A percentile compares a stretch with the other conserved stretches of the same genome.
phyloP scores from a whole-genome alignment of 2,329 filamentous ascomycete genomes.

The Colletotrichum australisinense region DNA sequence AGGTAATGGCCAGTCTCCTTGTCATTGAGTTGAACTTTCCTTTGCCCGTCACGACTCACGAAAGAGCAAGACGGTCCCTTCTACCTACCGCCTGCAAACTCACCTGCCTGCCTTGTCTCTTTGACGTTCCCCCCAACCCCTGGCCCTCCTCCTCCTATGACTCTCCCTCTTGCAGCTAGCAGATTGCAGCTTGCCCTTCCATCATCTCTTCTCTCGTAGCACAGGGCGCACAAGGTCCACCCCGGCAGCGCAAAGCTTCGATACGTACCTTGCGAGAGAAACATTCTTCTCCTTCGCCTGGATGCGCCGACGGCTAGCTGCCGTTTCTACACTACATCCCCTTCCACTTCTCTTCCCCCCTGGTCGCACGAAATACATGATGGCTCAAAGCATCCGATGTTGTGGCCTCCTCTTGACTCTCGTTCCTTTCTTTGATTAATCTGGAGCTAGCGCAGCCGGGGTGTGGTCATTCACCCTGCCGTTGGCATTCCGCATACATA shows the following conservation, averaged over 20 bases:
- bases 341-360: not conserved
- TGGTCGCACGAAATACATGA: slow-evolving; percentile 17
- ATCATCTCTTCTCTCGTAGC: slow-evolving; percentile 31
- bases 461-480: slow-evolving; percentile 8
- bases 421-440: slow-evolving; percentile 32
- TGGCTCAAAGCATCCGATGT: slow-evolving; percentile 29
- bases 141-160: not conserved
- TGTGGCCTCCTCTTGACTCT: slow-evolving; percentile 11
- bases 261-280: slow-evolving; percentile 27
- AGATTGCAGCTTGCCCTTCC: not conserved
- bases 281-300: not conserved
- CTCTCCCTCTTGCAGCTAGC: not conserved
- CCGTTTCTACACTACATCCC: not conserved
- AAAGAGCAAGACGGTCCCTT: not conserved
- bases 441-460: not conserved
- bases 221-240: slow-evolving; percentile 21
- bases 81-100: slow-evolving; percentile 5
- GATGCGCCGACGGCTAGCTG: slow-evolving; percentile 21
- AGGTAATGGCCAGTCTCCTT: not conserved
- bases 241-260: slow-evolving; percentile 1
- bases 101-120: not conserved
- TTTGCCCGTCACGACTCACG: not conserved
- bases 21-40: slow-evolving; percentile 2
- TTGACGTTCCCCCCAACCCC: not conserved
- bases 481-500: slow-evolving; percentile 4